A percentile compares a stretch with the other conserved stretches of the same genome.
Evolutionary conservation across 2,329 filamentous ascomycete species (phyloP).

Genomic region (Venturiaceae sp.): DNA sequence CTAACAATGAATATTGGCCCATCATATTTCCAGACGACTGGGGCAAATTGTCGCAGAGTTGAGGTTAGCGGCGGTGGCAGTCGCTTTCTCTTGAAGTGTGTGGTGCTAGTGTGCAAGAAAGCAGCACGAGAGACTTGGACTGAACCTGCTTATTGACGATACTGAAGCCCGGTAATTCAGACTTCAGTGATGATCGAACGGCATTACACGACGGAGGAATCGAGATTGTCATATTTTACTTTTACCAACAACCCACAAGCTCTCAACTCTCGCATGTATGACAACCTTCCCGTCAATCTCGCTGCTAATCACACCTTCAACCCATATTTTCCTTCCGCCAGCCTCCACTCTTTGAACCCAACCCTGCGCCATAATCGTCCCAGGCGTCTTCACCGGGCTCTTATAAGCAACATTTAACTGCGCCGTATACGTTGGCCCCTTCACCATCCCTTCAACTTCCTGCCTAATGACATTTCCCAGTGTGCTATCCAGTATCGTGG

Average conservation of each 20-base stretch:
- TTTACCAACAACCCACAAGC: slow-evolving; percentile 5
- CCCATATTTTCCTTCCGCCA: slow-evolving; percentile 7
- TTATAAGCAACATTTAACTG: slow-evolving; percentile 9
- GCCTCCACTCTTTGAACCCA: slow-evolving; percentile 5
- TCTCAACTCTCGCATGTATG: slow-evolving; percentile 7
- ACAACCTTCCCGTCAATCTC: background rate
- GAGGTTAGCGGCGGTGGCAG: no score
- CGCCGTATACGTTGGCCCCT: slow-evolving; percentile 2
- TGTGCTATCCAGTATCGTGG: slow-evolving; percentile 6
- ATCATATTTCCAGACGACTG: no score
- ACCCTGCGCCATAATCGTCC: slow-evolving; percentile 5
- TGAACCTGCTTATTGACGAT: no score
- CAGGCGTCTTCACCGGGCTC: slow-evolving; percentile 7
- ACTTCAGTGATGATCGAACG: no score
- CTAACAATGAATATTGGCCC: no score
- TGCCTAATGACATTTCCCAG: slow-evolving; percentile 3
- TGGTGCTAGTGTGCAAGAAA: no score
- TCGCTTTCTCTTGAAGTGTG: no score
- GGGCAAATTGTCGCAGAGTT: no score
- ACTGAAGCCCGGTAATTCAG: no score
- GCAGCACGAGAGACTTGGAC: no score
- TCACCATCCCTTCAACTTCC: background rate
- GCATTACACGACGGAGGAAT: no score
- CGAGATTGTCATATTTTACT: slow-evolving; percentile 2
- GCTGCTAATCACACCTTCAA: background rate